Evolutionary conservation across 345 rosid species (phyloP).

Genomic region (Eucalyptus sp.): DNA sequence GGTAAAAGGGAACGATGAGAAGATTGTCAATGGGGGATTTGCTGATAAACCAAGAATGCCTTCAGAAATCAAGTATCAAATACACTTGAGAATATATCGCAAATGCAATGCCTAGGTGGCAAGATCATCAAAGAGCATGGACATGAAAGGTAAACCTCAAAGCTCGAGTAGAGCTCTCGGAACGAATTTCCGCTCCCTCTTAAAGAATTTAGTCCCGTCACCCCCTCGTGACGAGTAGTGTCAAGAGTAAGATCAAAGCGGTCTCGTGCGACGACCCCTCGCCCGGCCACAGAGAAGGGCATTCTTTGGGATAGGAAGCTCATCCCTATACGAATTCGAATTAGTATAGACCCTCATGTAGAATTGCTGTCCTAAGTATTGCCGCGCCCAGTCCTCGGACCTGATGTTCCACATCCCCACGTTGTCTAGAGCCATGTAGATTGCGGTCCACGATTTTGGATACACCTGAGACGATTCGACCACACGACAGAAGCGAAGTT

Average conservation of each 20-base stretch:
- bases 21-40: neutral
- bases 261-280: constrained; percentile 68
- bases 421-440: constrained; percentile 79
- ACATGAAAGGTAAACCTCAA: neutral
- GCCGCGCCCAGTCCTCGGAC: constrained; percentile 85
- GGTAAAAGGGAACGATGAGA: neutral
- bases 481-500: neutral
- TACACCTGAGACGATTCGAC: constrained; percentile 35
- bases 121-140: neutral
- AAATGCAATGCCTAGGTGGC: neutral
- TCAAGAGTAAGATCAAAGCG: neutral
- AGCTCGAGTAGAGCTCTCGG: neutral
- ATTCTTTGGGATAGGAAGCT: constrained; percentile 68
- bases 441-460: constrained; percentile 83
- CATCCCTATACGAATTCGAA: constrained; percentile 66
- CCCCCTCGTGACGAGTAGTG: constrained; percentile 42
- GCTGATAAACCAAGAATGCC: neutral
- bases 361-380: constrained; percentile 83
- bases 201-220: constrained; percentile 7
- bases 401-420: constrained; percentile 99
- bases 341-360: constrained; percentile 73
- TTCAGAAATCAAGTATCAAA: neutral
- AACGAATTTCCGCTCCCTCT: neutral
- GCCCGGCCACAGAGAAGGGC: constrained; percentile 85
- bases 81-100: neutral